Base-by-base conservation (phyloP, 805 yeast species). In the Kodamaea leandrae region DNA sequence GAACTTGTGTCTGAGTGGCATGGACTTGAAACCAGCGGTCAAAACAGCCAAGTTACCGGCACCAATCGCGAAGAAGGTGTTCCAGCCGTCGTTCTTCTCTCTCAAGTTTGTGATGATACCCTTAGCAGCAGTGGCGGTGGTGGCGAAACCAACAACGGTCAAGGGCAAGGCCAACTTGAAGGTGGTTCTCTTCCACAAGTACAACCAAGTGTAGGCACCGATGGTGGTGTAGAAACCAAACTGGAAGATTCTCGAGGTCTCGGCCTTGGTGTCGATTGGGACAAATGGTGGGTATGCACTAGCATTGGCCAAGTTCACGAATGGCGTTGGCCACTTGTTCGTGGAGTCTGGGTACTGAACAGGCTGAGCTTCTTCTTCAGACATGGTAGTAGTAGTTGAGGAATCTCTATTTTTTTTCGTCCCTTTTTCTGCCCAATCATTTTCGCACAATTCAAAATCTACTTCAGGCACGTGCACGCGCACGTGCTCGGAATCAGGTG, bases 11-110 rank as follows among this genome's bases (percentile, higher is more conserved):
- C 64, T 68, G 33, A 51, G 51, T 1, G 75, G 74, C 67, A 68
- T 62, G 38, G 47, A 56, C 57, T 58, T 63, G 55, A 68, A 66
- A 4, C 71, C 70, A 37, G 63, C 67, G 44, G 74, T 68, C 51
- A 79, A 64, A 42, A 65, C 63, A 16, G 66, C 65, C 51, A 73
- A 58, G 54, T 74, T 77, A 44, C 70, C 73, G 30, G 74, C 57
- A 32, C 75, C 74, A 44, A 80, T 84, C 14, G 78, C 77, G 84
- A 86, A 80, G 53, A 78, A 73, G 14, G 77, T 73, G 59, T 81
- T 82, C 66, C 77, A 64, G 12, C 80, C 80, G 53, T 82, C 85
- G 52, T 77, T 78, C 55, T 69, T 72, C 58, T 78, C 80, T 54
- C 86, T 71, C 51, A 83, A 60, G 59, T 83, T 82, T 47, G 83